Evolutionary conservation across 139 green algal species (phyloP).

Genomic region (Tetratostichococcus sp.): DNA sequence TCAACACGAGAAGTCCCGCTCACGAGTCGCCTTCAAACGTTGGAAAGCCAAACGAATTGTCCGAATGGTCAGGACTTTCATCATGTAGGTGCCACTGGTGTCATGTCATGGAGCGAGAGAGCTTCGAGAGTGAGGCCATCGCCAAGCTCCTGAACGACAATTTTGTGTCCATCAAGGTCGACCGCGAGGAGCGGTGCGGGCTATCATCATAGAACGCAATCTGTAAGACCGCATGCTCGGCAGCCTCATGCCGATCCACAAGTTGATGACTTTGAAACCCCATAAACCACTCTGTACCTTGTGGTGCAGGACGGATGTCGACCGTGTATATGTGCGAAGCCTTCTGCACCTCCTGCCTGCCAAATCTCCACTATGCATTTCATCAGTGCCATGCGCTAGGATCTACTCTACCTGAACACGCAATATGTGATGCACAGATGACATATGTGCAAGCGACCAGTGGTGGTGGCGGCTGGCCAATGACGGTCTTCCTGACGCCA

Average conservation of each 20-base stretch:
- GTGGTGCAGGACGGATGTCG: slow-evolving; percentile 66
- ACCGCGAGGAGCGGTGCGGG: slow-evolving; percentile 74
- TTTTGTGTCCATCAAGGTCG: slow-evolving; percentile 86
- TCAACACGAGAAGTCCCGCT: no score
- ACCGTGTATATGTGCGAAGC: slow-evolving; percentile 65
- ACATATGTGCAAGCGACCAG: slow-evolving; percentile 72
- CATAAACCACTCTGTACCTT: no score
- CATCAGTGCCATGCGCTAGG: not conserved
- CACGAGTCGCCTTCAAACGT: no score
- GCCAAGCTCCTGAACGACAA: slow-evolving; percentile 73
- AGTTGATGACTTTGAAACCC: no score
- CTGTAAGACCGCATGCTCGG: no score
- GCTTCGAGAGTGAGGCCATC: slow-evolving; percentile 69
- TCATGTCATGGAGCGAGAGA: slow-evolving; percentile 90
- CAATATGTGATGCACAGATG: slow-evolving; percentile 46
- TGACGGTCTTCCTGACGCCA: slow-evolving; percentile 68
- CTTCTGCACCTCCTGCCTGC: not conserved
- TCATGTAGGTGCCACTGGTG: slow-evolving; percentile 38
- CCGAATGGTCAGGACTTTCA: no score
- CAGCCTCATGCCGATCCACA: no score
- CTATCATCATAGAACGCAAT: no score
- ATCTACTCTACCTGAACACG: not conserved
- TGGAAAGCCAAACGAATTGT: no score
- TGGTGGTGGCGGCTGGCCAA: slow-evolving; percentile 57
- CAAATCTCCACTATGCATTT: not conserved